A percentile compares a stretch with the other conserved stretches of the same genome.
These are phyloP conservation scores for Aurinia saxatilis DNA, from an alignment of 345 rosid genomes.

Conservation along the genomic window DNA sequence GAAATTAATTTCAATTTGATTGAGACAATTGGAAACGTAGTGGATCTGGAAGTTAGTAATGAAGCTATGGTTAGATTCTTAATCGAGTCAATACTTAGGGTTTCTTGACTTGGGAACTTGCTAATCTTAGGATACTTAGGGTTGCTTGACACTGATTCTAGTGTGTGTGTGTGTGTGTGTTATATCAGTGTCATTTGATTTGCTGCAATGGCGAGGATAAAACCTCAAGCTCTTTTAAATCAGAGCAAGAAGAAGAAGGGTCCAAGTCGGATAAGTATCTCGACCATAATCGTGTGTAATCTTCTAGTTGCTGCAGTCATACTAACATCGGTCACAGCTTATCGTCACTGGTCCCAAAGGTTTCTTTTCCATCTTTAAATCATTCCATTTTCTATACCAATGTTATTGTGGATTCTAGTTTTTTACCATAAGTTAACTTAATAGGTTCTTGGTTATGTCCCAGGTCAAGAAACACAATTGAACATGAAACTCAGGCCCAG, in stretches of 20 bases:
- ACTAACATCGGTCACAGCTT: constrained; percentile 44
- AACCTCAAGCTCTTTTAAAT: constrained; percentile 68
- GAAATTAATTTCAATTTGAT: background rate
- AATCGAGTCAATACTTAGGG: background rate
- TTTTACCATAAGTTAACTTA: background rate
- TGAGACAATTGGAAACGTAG: background rate
- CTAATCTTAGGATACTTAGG: background rate
- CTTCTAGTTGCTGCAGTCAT: constrained; percentile 39
- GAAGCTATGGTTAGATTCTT: constrained; percentile 11
- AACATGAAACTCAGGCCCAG: constrained; percentile 25
- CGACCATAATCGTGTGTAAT: constrained; percentile 45
- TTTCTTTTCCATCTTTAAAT: constrained; percentile 19
- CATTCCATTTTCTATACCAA: background rate
- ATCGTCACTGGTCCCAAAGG: constrained; percentile 65
- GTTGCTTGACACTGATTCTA: background rate
- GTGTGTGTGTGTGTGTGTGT: background rate
- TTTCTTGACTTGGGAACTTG: background rate
- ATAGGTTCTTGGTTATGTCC: background rate
- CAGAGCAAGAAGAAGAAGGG: constrained; percentile 84
- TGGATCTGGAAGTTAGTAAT: constrained; percentile 20
- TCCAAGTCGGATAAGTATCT: constrained; percentile 52
- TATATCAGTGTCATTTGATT: background rate
- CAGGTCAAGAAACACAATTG: constrained; percentile 34
- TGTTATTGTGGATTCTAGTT: background rate
- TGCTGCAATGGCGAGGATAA: constrained; percentile 65